Base-by-base conservation (phyloP, 345 rosid species). In the Heritiera littoralis region DNA sequence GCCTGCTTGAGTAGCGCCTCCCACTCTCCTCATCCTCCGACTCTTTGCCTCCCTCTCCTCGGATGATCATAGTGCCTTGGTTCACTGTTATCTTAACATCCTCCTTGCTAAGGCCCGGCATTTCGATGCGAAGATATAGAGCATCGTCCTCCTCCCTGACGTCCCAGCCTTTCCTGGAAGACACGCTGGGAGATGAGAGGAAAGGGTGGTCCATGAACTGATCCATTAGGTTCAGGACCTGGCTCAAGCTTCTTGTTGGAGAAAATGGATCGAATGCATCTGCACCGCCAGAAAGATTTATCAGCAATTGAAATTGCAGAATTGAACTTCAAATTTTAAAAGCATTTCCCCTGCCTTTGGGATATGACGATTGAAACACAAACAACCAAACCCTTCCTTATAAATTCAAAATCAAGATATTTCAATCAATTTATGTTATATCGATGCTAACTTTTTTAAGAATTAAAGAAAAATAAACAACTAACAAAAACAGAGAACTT, bases 211-310 rank as follows among this genome's bases (percentile, higher is more conserved):
- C 92, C 74, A 83, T 69, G 55, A 89, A 35, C 13, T 80, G 89
- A 79, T 92, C 97, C 94, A 91, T 82, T 58, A 89, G 76, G 81
- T 92, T 92, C 81, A 92, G 86, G 41, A 92, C 83, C 66, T 89
- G 92, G 78, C 90, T 86, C 43, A 93, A 73, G 77, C 90, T 91
- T 79, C 94, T 87, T 0, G 89, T 85, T 6, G 95, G 86, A 1
- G 84, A 87, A n/a, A 93, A 88, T 8, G 97, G 94, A 82, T 85
- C 88, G 10, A 85, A 89, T 35, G 80, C 87, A 55, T 88, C 92
- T 90, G 70, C 48, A n/a, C 10, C 20, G 23, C 32, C 23, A 72
- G 13, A 2, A 30, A 58, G 10, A 56, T 6, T 6, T 5, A n/a
- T 58, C 28, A 20, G 63, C 3, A 8, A 20, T 2, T 58, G 9